Evolutionary conservation across 352 stramenopile genomes (phyloP).

Genomic region (Globisporangium emineosum): DNA sequence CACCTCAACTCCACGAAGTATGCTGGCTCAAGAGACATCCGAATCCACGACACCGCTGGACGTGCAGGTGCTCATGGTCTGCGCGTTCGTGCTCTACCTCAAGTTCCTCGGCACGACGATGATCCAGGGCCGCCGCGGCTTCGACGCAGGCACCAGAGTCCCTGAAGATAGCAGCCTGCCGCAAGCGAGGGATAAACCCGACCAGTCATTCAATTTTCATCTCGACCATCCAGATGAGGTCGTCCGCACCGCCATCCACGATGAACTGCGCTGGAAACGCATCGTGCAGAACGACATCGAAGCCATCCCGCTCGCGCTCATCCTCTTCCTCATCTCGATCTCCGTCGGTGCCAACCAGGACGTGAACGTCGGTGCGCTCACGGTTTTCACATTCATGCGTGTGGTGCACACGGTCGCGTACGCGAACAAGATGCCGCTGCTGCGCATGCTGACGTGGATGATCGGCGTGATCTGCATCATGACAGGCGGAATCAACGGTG

Average conservation of each 20-base stretch:
- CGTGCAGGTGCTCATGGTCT: constrained; percentile 19
- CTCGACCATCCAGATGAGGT: background rate
- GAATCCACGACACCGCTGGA: background rate
- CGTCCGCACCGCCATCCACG: constrained; percentile 5
- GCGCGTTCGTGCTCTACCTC: constrained; percentile 43
- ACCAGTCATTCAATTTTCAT: constrained; percentile 6
- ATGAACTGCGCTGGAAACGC: constrained; percentile 38
- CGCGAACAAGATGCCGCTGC: constrained; percentile 27
- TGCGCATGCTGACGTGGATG: constrained; percentile 24
- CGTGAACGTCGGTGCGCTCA: constrained; percentile 19
- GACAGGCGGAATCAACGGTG: constrained; percentile 6
- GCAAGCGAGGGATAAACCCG: constrained; percentile 15
- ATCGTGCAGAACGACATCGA: constrained; percentile 52
- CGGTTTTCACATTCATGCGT: constrained; percentile 26
- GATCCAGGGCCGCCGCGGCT: constrained; percentile 43
- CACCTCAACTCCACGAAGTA: too few species aligned
- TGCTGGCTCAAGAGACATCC: too few species aligned
- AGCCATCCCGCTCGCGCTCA: constrained; percentile 36
- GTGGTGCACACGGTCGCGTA: constrained; percentile 32
- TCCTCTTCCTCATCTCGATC: constrained; percentile 6
- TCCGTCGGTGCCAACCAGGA: constrained; percentile 23
- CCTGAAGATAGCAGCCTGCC: constrained; percentile 16
- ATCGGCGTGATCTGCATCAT: constrained; percentile 15
- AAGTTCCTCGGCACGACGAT: constrained; percentile 56
- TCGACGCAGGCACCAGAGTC: constrained; percentile 40